phyloP scores from a whole-genome alignment of 768 basidiomycete genomes.

The Phlebiopsis gigantea region DNA sequence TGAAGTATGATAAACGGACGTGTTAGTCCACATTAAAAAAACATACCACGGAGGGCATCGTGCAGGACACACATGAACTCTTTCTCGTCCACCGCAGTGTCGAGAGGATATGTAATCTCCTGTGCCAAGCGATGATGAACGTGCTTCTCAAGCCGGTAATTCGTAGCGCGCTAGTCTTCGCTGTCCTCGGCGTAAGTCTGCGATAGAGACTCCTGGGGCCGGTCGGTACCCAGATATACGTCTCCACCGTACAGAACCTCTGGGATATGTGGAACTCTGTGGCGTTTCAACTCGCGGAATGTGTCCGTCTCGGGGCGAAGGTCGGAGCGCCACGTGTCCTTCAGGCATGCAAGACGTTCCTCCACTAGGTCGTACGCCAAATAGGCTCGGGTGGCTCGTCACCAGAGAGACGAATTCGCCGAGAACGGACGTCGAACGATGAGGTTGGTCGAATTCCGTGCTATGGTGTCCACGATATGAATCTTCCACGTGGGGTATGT shows the following conservation, averaged over 20 bases:
- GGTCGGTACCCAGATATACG: background rate
- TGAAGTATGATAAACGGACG: background rate
- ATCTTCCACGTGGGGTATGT: background rate
- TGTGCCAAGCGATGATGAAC: slow-evolving; percentile 8
- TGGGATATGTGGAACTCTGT: background rate
- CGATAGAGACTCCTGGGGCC: background rate
- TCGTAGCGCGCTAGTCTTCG: background rate
- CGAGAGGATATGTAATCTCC: background rate
- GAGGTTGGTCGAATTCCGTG: background rate
- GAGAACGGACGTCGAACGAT: background rate
- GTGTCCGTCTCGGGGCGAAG: background rate
- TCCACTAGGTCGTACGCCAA: background rate
- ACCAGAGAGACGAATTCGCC: background rate
- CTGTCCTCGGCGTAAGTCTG: background rate
- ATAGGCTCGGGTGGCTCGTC: slow-evolving; percentile 8
- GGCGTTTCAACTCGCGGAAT: background rate
- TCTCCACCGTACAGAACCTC: slow-evolving; percentile 2
- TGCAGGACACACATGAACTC: slow-evolving; percentile 1
- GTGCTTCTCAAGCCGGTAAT: background rate
- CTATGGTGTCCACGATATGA: background rate
- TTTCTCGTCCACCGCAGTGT: background rate
- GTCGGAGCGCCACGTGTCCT: background rate
- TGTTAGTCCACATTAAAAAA: too few relatives aligned
- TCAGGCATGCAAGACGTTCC: background rate
- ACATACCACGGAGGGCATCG: background rate